Base-by-base conservation (phyloP, 1,284 basidiomycete genomes). In the Somion occarium region DNA sequence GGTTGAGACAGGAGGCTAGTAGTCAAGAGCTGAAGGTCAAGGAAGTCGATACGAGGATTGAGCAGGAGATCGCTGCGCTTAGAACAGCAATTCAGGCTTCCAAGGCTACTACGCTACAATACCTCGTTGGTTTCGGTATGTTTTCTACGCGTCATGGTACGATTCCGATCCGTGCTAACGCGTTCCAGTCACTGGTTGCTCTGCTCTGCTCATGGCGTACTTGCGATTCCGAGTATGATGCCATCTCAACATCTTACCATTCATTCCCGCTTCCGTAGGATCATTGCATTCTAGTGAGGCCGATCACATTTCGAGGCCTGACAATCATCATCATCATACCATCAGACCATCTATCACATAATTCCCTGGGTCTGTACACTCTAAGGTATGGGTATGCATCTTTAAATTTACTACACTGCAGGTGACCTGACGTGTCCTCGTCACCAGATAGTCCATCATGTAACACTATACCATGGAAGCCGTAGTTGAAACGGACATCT, bases 1-100 rank as follows among this genome's bases (percentile, higher is more conserved):
- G 96, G 38, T 93, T 98, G 75, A 75, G 97, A 41, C 95, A 99
- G 64, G 95, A 99, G 73, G 88, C 85, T 54, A 88, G 86, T 52
- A 85, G 88, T 43, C 93, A 98, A 63, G 95, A 97, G 62, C 75
- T 97, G 56, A 98, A 98, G 81, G 93, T 99, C 67, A 95, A 95
- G 69, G 97, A 99, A 69, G 94, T 98, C 12, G 96, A 99, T 63
- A 98, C 96, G 1, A 74, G 93, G 61, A 98, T 99, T 61, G 96
- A 99, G 71, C 90, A 91, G 64, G 96, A 98, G 72, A 98, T 98
- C 64, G 93, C 94, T 2, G 84, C 85, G 3, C 68, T 98, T 48
- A 74, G 93, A 46, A 97, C 96, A 1, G 80, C 88, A 45, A 97
- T 98, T 49, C 93, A 98, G 66, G 88, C 91, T 22, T 91, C 91